Percentiles rank a stretch among this genome's conserved stretches.
Conservation (phyloP, 2,329 filamentous ascomycete species). For the Fusarium sp. region DNA sequence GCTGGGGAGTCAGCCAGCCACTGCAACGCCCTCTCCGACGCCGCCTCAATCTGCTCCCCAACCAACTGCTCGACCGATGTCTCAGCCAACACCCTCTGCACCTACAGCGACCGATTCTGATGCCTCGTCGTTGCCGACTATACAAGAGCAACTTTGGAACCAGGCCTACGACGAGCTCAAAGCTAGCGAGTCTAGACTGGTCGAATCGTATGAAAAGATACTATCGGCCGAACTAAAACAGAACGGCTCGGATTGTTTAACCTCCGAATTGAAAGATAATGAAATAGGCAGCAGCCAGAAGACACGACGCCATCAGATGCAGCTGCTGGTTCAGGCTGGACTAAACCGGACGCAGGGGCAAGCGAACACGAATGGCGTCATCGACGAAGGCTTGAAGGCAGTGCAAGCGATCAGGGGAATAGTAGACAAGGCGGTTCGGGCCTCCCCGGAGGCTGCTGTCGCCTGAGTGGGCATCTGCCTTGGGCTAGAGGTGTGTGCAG, state of each 20-base stretch:
- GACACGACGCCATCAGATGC: constrained; percentile 48
- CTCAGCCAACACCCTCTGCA: background rate
- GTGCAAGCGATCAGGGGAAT: constrained; percentile 48
- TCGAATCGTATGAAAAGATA: constrained; percentile 43
- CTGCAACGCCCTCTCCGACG: background rate
- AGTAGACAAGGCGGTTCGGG: constrained; percentile 48
- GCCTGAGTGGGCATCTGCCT: constrained; percentile 57
- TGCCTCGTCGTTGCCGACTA: background rate
- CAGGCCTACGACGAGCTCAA: constrained; percentile 41
- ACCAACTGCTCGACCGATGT: background rate
- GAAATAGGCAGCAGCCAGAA: constrained; percentile 18
- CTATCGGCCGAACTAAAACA: constrained; percentile 26
- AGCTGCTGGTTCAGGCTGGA: constrained; percentile 50
- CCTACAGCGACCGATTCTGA: background rate
- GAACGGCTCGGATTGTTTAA: constrained; percentile 2
- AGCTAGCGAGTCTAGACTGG: constrained; percentile 28
- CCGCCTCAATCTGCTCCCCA: background rate
- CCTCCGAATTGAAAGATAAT: constrained; percentile 9
- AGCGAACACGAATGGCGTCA: constrained; percentile 45
- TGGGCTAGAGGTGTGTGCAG: constrained; percentile 50
- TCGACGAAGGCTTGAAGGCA: constrained; percentile 45
- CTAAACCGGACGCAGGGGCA: constrained; percentile 48
- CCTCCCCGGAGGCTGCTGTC: constrained; percentile 54
- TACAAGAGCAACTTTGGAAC: constrained; percentile 37
- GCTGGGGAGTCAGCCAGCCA: background rate